Percentiles rank a stretch among this genome's conserved stretches.
These are phyloP conservation scores for Lagenidium sp. DNA, from an alignment of 352 stramenopile genomes.

Conservation along the genomic window DNA sequence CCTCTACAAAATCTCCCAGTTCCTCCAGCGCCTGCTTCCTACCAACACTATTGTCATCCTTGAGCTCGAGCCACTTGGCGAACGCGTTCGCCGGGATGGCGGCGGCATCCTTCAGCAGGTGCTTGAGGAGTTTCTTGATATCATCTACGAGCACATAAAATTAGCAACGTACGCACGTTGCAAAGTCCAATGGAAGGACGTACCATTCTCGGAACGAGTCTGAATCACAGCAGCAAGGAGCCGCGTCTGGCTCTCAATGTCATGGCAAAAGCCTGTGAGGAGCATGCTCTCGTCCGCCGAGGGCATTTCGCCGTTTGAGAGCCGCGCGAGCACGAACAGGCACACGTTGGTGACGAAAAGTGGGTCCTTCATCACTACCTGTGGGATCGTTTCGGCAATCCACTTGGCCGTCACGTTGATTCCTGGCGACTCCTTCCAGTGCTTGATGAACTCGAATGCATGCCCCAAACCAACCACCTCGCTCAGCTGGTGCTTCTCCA, in stretches of 20 bases:
- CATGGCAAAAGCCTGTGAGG: constrained; percentile 60
- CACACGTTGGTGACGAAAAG: constrained; percentile 58
- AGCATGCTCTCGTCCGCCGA: constrained; percentile 58
- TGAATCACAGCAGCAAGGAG: constrained; percentile 64
- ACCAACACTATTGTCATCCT: constrained; percentile 64
- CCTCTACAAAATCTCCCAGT: constrained; percentile 65
- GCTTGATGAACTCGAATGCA: constrained; percentile 44
- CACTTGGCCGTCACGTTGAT: constrained; percentile 46
- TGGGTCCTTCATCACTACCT: constrained; percentile 33
- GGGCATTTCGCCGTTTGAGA: constrained; percentile 41
- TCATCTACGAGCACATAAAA: constrained; percentile 17
- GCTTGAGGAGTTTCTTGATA: constrained; percentile 53
- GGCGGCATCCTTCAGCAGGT: constrained; percentile 57
- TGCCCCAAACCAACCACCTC: constrained; percentile 45
- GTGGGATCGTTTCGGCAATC: constrained; percentile 42
- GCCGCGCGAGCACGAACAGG: constrained; percentile 50
- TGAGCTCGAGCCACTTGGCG: constrained; percentile 63
- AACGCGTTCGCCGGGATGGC: constrained; percentile 33
- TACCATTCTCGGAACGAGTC: constrained; percentile 33
- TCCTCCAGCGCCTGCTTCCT: constrained; percentile 60
- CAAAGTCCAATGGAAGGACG: constrained; percentile 4
- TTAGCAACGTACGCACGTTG: constrained; percentile 1
- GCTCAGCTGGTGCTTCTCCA: constrained; percentile 46
- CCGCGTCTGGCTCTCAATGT: constrained; percentile 45
- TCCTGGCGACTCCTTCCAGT: constrained; percentile 29